These are phyloP conservation scores for Medicago ruthenica DNA, from an alignment of 306 rosid species.

Conservation along the genomic window DNA sequence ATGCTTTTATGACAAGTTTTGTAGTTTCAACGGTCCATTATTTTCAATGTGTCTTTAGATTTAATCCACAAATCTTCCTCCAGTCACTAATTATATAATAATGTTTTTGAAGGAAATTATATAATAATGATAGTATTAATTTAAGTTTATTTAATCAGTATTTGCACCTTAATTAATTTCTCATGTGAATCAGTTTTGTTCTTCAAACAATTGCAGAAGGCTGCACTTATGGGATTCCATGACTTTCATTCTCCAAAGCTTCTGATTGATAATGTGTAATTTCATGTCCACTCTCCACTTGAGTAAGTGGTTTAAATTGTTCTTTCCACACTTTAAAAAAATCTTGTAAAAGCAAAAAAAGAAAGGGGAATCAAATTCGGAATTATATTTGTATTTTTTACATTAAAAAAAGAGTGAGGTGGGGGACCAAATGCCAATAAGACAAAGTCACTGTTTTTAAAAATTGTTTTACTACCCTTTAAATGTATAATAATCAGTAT, in stretches of 20 bases:
- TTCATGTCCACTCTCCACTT: slow-evolving; percentile 49
- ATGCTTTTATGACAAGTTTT: background rate
- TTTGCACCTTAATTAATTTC: slow-evolving; percentile 36
- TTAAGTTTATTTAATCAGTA: slow-evolving; percentile 27
- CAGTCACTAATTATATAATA: slow-evolving; percentile 18
- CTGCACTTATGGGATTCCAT: slow-evolving; percentile 48
- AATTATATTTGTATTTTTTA: slow-evolving; percentile 40
- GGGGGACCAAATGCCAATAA: slow-evolving; percentile 62
- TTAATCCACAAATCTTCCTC: slow-evolving; percentile 34
- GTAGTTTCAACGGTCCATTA: slow-evolving; percentile 12
- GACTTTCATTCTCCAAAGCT: slow-evolving; percentile 46
- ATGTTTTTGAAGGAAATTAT: slow-evolving; percentile 26
- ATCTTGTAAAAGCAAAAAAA: slow-evolving; percentile 34
- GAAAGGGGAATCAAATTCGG: slow-evolving; percentile 54
- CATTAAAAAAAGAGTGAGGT: slow-evolving; percentile 29
- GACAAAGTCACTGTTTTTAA: slow-evolving; percentile 41
- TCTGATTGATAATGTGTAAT: slow-evolving; percentile 45
- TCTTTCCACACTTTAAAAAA: slow-evolving; percentile 44
- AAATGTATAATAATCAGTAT: slow-evolving; percentile 47
- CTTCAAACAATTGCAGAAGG: slow-evolving; percentile 49
- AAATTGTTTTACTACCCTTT: slow-evolving; percentile 46
- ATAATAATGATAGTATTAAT: slow-evolving; percentile 15
- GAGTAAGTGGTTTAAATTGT: slow-evolving; percentile 53
- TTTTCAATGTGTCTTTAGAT: slow-evolving; percentile 10
- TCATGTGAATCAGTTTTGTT: slow-evolving; percentile 65